A percentile compares a stretch with the other conserved stretches of the same genome.
phyloP scores from a whole-genome alignment of 2,329 filamentous ascomycete species.

The Colletotrichum aenigma region DNA sequence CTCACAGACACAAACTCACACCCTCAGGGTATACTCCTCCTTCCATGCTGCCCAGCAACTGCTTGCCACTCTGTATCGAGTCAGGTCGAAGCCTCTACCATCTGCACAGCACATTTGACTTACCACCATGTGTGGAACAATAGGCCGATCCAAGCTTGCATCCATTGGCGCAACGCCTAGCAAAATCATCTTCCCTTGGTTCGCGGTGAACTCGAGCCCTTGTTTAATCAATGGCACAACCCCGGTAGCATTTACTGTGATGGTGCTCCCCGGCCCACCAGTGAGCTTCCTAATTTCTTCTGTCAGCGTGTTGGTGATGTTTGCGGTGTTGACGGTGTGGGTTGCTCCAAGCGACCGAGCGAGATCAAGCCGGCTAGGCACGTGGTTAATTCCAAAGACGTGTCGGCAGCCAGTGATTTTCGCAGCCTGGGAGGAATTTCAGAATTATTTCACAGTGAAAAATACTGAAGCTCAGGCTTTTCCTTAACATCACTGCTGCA shows the following conservation, averaged over 20 bases:
- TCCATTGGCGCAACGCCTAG: constrained; percentile 20
- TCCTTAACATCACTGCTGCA: not conserved
- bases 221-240: not conserved
- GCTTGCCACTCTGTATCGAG: not conserved
- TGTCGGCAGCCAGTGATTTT: not conserved
- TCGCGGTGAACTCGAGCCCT: not conserved
- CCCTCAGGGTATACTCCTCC: not conserved
- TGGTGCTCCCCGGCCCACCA: not conserved
- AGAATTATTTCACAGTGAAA: not conserved
- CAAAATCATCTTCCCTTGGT: not conserved
- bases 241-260: not conserved
- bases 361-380: not conserved
- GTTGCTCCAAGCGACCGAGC: not conserved
- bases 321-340: not conserved
- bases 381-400: not conserved
- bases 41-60: not conserved
- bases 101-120: not conserved
- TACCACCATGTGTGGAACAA: constrained; percentile 44
- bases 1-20: not conserved
- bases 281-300: not conserved
- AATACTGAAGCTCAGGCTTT: accelerated
- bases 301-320: not conserved
- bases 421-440: not conserved
- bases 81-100: not conserved
- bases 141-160: constrained; percentile 50